A percentile compares a stretch with the other conserved stretches of the same genome.
These are phyloP conservation scores for Lactifluus subvellereus DNA, from an alignment of 768 basidiomycete species.

Conservation along the genomic window DNA sequence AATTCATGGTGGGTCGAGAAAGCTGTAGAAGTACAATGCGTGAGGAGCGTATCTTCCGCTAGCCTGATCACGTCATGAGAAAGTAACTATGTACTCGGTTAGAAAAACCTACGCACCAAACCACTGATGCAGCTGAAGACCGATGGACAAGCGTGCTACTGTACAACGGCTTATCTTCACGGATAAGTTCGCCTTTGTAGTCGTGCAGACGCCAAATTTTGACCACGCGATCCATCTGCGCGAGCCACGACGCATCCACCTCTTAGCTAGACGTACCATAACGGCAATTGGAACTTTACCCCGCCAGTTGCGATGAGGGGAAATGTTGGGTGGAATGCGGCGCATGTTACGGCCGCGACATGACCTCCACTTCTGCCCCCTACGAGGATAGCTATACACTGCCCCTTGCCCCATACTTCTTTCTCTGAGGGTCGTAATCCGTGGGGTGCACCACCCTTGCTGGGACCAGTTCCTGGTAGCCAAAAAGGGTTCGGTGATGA, in stretches of 20 bases:
- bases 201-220: conserved; percentile 67
- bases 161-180: conserved; percentile 75
- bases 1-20: conserved; percentile 34
- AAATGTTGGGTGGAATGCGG: conserved; percentile 59
- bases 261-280: conserved; percentile 6
- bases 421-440: conserved; percentile 54
- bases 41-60: conserved; percentile 34
- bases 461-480: conserved; percentile 46
- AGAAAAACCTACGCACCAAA: conserved; percentile 42
- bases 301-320: conserved; percentile 76
- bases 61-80: conserved; percentile 7
- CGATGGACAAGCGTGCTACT: conserved; percentile 61
- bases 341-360: conserved; percentile 57
- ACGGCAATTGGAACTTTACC: conserved; percentile 37
- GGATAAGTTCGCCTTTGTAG: conserved; percentile 36
- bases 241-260: neutral
- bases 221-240: conserved; percentile 62
- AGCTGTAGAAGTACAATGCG: conserved; percentile 47
- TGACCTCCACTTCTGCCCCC: conserved; percentile 74
- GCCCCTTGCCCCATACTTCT: conserved; percentile 54
- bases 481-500: conserved; percentile 48
- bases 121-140: conserved; percentile 55
- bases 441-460: conserved; percentile 61
- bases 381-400: conserved; percentile 58
- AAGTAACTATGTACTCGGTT: neutral